Evolutionary conservation across 2,329 filamentous ascomycete genomes (phyloP).

Genomic region (Aspergillus sp.): DNA sequence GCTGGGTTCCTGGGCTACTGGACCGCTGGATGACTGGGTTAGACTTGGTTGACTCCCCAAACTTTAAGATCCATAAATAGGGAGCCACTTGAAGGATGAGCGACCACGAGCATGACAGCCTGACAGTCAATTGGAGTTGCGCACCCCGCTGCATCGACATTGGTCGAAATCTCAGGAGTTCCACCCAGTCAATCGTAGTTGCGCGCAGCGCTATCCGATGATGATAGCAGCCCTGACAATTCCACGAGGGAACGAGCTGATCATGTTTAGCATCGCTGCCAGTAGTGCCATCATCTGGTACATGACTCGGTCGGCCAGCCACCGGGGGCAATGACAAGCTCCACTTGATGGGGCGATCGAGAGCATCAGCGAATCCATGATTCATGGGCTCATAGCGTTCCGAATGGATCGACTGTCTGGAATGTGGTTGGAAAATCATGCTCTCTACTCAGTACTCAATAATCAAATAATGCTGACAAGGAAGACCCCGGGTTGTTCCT

Average conservation of each 20-base stretch:
- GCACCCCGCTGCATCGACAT: neutral
- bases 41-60: neutral
- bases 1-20: neutral
- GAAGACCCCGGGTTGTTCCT: too few relatives aligned
- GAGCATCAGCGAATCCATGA: constrained; percentile 12
- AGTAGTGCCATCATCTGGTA: neutral
- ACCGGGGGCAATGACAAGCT: constrained; percentile 4
- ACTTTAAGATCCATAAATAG: constrained; percentile 4
- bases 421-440: neutral
- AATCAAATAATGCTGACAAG: too few relatives aligned
- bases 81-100: neutral
- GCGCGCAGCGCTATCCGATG: neutral
- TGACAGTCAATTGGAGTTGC: neutral
- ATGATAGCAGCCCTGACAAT: neutral
- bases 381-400: constrained; percentile 2
- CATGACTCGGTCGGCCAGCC: constrained; percentile 13
- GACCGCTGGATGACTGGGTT: neutral
- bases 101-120: constrained; percentile 5
- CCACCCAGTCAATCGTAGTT: neutral
- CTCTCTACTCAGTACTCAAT: too few relatives aligned
- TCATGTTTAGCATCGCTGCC: neutral
- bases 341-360: constrained; percentile 19
- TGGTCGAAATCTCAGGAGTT: neutral
- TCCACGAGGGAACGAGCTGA: neutral
- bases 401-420: neutral